Percentiles rank a stretch among this genome's conserved stretches.
phyloP scores from a whole-genome alignment of 2,329 filamentous ascomycete species.

The Fusarium foetens region DNA sequence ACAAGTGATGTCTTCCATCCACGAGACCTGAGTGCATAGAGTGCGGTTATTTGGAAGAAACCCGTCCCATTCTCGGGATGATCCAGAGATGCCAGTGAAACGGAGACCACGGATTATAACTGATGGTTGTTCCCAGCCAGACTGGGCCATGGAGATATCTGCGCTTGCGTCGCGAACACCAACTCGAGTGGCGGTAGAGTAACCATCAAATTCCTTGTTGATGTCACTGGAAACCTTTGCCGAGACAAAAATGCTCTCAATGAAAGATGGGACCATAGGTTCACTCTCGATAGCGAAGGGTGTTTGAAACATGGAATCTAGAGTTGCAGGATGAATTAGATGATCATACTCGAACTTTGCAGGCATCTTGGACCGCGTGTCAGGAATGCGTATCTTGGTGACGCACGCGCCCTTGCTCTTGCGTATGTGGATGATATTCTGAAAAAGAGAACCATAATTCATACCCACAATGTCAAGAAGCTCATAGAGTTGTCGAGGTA shows the following conservation, averaged over 20 bases:
- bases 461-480: constrained; percentile 61
- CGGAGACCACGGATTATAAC: constrained; percentile 59
- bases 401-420: constrained; percentile 50
- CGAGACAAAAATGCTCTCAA: constrained; percentile 60
- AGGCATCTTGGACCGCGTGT: constrained; percentile 65
- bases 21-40: constrained; percentile 60
- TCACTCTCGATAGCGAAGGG: constrained; percentile 57
- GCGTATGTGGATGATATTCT: constrained; percentile 55
- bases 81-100: constrained; percentile 51
- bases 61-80: constrained; percentile 40
- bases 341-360: constrained; percentile 63
- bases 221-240: constrained; percentile 48
- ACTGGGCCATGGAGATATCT: constrained; percentile 56
- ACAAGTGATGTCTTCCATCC: constrained; percentile 54
- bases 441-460: constrained; percentile 62
- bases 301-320: constrained; percentile 67
- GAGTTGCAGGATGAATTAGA: constrained; percentile 66
- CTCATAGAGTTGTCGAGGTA: constrained; percentile 61
- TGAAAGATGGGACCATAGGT: constrained; percentile 61
- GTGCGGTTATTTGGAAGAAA: constrained; percentile 62
- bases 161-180: constrained; percentile 55
- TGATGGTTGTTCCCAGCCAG: constrained; percentile 46
- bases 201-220: constrained; percentile 53
- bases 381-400: constrained; percentile 55
- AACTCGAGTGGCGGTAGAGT: constrained; percentile 51